These are phyloP conservation scores for Aleurites moluccanus DNA, from an alignment of 441 rosid genomes.

Conservation along the genomic window DNA sequence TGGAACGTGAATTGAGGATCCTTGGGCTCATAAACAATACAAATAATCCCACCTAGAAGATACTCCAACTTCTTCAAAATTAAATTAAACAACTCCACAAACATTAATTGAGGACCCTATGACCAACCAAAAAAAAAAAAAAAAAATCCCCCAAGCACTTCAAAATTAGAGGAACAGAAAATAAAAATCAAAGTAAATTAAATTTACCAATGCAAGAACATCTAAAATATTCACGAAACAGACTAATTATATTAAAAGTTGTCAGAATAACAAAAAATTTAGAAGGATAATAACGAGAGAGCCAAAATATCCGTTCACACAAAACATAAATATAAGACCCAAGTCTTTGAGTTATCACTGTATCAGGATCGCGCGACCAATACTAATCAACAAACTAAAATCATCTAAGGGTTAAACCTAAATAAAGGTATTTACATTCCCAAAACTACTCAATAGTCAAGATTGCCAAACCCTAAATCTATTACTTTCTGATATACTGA, in stretches of 20 bases:
- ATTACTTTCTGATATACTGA: not conserved
- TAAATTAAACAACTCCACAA: too few relatives aligned
- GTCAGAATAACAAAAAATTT: too few relatives aligned
- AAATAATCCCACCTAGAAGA: not conserved
- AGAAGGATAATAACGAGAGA: not conserved
- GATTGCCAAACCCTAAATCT: not conserved
- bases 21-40: not conserved
- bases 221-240: too few relatives aligned
- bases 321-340: not conserved
- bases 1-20: not conserved
- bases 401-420: not conserved
- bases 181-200: too few relatives aligned
- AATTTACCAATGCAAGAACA: too few relatives aligned
- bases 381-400: not conserved
- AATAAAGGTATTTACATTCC: not conserved
- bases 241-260: too few relatives aligned
- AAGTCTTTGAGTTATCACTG: not conserved
- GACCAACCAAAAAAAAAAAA: too few relatives aligned
- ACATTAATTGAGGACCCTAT: too few relatives aligned
- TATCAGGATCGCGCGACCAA: not conserved
- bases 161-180: too few relatives aligned
- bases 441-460: too few relatives aligned
- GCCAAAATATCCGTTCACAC: not conserved
- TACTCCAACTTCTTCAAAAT: not conserved
- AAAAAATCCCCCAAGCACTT: too few relatives aligned